Percentiles rank a stretch among this genome's conserved stretches.
These are phyloP conservation scores for Tulasnella sp. DNA, from an alignment of 768 basidiomycete species.

Conservation along the genomic window DNA sequence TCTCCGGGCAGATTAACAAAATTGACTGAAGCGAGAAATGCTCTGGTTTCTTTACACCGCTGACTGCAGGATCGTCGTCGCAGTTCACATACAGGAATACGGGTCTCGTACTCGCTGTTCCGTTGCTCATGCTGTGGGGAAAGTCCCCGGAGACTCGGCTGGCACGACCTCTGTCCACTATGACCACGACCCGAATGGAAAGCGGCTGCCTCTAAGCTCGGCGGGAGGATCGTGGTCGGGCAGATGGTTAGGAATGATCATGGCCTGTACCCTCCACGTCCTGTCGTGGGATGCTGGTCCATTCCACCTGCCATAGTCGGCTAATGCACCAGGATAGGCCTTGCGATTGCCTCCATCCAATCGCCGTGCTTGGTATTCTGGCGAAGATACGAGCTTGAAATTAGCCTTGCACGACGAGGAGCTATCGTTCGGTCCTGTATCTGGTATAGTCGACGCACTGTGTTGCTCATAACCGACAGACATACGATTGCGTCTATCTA, in stretches of 20 bases:
- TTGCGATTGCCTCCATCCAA: background rate
- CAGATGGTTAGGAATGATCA: slow-evolving; percentile 1
- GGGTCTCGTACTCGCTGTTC: background rate
- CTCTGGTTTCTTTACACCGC: slow-evolving; percentile 2
- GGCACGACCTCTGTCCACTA: background rate
- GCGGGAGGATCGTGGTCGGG: slow-evolving; percentile 11
- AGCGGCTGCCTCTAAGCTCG: slow-evolving; percentile 15
- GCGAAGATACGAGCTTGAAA: slow-evolving; percentile 11
- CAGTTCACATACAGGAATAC: slow-evolving; percentile 6
- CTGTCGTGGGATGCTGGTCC: background rate
- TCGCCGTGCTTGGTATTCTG: background rate
- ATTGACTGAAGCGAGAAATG: too few species aligned
- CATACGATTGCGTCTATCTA: slow-evolving; percentile 8
- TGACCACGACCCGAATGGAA: slow-evolving; percentile 9
- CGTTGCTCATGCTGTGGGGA: slow-evolving; percentile 13
- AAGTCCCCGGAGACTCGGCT: slow-evolving; percentile 14
- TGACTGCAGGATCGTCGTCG: slow-evolving; percentile 15
- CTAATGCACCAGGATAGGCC: background rate
- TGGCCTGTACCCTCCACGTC: background rate
- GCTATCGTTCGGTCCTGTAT: background rate
- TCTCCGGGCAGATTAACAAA: too few species aligned
- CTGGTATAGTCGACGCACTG: background rate
- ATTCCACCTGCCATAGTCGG: slow-evolving; percentile 3
- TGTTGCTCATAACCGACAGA: slow-evolving; percentile 12
- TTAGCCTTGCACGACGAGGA: background rate